phyloP scores from a whole-genome alignment of 2,329 filamentous ascomycete species.

The Nemania sp. region DNA sequence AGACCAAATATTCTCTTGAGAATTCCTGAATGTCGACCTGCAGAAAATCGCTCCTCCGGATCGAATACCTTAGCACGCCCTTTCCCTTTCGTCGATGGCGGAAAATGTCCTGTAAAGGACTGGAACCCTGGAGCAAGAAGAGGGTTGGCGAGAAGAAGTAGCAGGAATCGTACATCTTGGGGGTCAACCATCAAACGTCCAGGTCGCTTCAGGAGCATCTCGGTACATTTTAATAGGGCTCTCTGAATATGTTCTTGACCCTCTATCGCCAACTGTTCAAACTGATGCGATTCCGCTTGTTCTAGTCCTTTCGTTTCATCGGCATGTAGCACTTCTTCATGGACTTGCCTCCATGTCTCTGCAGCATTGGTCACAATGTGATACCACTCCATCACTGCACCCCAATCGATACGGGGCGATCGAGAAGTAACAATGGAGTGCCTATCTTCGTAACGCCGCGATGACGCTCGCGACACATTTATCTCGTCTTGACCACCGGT shows the following conservation, averaged over 20 bases:
- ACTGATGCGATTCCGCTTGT: constrained; percentile 46
- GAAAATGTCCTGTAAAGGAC: constrained; percentile 48
- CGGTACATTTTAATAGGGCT: constrained; percentile 75
- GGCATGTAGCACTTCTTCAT: constrained; percentile 55
- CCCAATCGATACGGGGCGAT: constrained; percentile 77
- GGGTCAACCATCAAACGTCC: constrained; percentile 69
- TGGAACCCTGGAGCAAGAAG: constrained; percentile 60
- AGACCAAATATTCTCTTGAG: constrained; percentile 84
- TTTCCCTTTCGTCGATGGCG: constrained; percentile 39
- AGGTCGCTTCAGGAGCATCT: constrained; percentile 79
- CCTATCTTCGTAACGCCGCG: constrained; percentile 42
- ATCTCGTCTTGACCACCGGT: constrained; percentile 60
- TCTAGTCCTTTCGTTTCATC: constrained; percentile 40
- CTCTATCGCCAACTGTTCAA: constrained; percentile 54
- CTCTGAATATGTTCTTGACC: constrained; percentile 73
- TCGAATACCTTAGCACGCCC: constrained; percentile 18
- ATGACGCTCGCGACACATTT: constrained; percentile 41
- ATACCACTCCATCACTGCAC: constrained; percentile 75
- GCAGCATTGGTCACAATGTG: constrained; percentile 69
- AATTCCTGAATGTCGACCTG: constrained; percentile 76
- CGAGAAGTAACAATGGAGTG: constrained; percentile 56
- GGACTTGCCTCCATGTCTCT: constrained; percentile 64
- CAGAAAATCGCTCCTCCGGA: constrained; percentile 27
- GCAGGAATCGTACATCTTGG: constrained; percentile 74
- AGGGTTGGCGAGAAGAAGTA: constrained; percentile 80